phyloP scores from a whole-genome alignment of 2,329 filamentous ascomycete species.

The Aspergillus awamori region DNA sequence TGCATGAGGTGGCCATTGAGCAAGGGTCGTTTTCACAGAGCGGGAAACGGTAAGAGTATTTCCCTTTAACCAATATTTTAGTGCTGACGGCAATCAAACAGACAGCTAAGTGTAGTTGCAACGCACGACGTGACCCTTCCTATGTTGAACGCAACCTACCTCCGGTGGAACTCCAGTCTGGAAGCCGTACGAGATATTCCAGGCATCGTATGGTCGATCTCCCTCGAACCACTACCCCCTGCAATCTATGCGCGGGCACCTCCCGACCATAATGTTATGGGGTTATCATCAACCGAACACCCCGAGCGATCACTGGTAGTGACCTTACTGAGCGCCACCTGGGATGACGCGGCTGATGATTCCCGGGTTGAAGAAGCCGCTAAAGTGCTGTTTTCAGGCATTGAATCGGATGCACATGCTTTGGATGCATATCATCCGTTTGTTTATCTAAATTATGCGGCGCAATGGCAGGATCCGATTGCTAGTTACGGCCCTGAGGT shows the following conservation, averaged over 20 bases:
- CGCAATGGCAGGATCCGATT: constrained; percentile 47
- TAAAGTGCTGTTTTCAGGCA: constrained; percentile 21
- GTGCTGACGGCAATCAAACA: no score
- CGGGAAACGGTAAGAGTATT: not conserved
- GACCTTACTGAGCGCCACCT: constrained; percentile 33
- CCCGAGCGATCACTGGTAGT: constrained; percentile 18
- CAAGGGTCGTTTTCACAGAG: not conserved
- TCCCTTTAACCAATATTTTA: no score
- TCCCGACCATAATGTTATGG: constrained; percentile 12
- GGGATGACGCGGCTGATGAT: constrained; percentile 39
- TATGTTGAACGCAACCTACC: constrained; percentile 23
- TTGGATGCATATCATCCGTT: constrained; percentile 26
- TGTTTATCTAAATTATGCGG: constrained; percentile 55
- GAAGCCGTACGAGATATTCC: not conserved
- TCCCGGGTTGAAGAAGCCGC: constrained; percentile 28
- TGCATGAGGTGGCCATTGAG: not conserved
- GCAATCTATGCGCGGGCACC: constrained; percentile 25
- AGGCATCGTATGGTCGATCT: constrained; percentile 9
- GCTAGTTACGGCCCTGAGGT: constrained; percentile 46
- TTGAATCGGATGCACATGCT: constrained; percentile 17
- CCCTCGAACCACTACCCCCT: constrained; percentile 12
- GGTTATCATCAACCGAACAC: not conserved
- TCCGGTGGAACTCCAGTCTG: constrained; percentile 6
- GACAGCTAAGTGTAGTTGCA: no score
- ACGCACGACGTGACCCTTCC: constrained; percentile 1